Evolutionary conservation across 441 rosid species (phyloP).

Genomic region (Viola pubescens): DNA sequence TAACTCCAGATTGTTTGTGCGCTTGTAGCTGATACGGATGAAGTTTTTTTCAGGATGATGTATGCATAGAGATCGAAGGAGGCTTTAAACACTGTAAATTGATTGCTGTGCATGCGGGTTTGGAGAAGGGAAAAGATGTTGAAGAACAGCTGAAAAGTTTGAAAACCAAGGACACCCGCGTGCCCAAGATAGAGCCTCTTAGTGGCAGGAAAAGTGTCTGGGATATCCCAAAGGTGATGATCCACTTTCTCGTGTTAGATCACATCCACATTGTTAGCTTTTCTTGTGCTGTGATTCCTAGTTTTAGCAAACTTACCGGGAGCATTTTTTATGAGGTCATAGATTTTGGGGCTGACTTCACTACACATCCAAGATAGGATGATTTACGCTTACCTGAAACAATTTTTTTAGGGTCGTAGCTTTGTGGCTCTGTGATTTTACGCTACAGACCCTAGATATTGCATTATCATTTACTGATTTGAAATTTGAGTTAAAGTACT

Average conservation of each 20-base stretch:
- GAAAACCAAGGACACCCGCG: slow-evolving; percentile 52
- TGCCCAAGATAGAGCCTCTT: slow-evolving; percentile 51
- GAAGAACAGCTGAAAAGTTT: slow-evolving; percentile 46
- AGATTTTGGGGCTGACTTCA: no score
- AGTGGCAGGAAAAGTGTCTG: slow-evolving; percentile 66
- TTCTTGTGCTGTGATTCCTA: slow-evolving; percentile 4
- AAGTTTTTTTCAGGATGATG: slow-evolving; percentile 48
- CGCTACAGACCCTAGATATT: background rate
- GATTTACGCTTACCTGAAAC: background rate
- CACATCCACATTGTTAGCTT: background rate
- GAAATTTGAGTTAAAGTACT: slow-evolving; percentile 4
- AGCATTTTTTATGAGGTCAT: no score
- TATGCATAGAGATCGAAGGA: slow-evolving; percentile 41
- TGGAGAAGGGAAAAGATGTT: slow-evolving; percentile 49
- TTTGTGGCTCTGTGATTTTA: background rate
- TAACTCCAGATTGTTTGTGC: background rate
- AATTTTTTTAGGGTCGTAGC: background rate
- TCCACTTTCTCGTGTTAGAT: background rate
- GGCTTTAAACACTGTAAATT: slow-evolving; percentile 50
- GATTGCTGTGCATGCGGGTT: slow-evolving; percentile 77
- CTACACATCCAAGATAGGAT: no score
- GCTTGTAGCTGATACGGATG: background rate
- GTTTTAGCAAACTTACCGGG: no score
- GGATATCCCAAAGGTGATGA: slow-evolving; percentile 68
- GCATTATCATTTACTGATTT: background rate